Conservation (phyloP, 371 early-diverging fungal species). For the Globomyces sp. region DNA sequence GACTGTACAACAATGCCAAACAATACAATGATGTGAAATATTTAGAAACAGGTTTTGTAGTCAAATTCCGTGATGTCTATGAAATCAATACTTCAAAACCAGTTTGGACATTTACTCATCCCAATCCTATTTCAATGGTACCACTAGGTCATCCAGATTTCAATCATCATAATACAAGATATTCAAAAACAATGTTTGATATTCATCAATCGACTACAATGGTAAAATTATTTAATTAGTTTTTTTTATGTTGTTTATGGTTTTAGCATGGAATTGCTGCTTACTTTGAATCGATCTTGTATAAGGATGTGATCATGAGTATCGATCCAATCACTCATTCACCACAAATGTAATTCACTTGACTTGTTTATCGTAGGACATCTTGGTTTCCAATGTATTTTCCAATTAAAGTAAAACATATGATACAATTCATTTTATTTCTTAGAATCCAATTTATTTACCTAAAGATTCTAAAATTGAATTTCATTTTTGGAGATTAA, state of each 20-base stretch:
- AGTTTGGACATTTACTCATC: constrained; percentile 84
- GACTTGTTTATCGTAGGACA: constrained; percentile 32
- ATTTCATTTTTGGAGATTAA: constrained; percentile 83
- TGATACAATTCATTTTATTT: constrained; percentile 6
- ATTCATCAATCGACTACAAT: constrained; percentile 53
- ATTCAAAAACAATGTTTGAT: constrained; percentile 54
- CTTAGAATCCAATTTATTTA: constrained; percentile 64
- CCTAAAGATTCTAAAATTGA: constrained; percentile 56
- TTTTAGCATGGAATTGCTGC: constrained; percentile 86
- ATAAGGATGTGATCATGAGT: constrained; percentile 78
- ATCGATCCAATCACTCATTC: constrained; percentile 85
- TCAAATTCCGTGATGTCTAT: constrained; percentile 76
- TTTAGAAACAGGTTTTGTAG: constrained; percentile 91
- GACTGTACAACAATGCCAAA: constrained; percentile 62
- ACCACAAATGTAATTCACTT: constrained; percentile 63
- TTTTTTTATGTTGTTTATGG: too few species aligned
- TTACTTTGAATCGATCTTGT: constrained; percentile 88
- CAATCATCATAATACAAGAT: constrained; percentile 72
- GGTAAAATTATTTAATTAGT: constrained; percentile 31
- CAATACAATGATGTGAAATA: constrained; percentile 63
- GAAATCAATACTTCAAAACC: constrained; percentile 66
- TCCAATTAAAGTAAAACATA: constrained; percentile 62
- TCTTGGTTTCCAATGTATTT: constrained; percentile 98
- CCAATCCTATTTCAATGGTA: constrained; percentile 32
- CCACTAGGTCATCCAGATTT: constrained; percentile 40